Conservation (phyloP, 2,329 filamentous ascomycete species). For the Alternaria infectoria region DNA sequence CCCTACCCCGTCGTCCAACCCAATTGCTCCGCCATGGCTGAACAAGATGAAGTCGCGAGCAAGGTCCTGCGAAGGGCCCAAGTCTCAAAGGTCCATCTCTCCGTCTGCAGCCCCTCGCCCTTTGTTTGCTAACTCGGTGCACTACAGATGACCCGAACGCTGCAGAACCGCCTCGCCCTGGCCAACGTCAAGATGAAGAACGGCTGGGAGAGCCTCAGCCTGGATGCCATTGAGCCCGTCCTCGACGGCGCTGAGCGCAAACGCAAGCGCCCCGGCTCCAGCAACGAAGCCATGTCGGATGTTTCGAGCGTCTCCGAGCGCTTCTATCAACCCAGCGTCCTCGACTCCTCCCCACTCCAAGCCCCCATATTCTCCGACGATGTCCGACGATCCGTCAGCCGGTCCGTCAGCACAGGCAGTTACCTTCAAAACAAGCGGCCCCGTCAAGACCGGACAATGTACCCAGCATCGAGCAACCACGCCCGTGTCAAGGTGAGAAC, state of each 20-base stretch:
- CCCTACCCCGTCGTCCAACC: constrained; percentile 1
- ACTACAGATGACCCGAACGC: constrained; percentile 82
- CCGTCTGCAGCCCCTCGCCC: constrained; percentile 20
- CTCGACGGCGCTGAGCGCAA: constrained; percentile 76
- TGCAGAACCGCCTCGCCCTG: constrained; percentile 92
- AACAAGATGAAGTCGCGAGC: constrained; percentile 50
- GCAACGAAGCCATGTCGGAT: constrained; percentile 80
- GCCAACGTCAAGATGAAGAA: constrained; percentile 98
- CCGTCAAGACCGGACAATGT: constrained; percentile 39
- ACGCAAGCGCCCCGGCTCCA: constrained; percentile 69
- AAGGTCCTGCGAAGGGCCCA: constrained; percentile 53
- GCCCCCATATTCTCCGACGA: constrained; percentile 85
- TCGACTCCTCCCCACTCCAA: constrained; percentile 87
- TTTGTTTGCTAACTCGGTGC: constrained; percentile 32
- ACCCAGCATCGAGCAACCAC: constrained; percentile 57
- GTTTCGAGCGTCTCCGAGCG: constrained; percentile 83
- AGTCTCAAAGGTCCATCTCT: constrained; percentile 49
- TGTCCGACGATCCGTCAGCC: constrained; percentile 64
- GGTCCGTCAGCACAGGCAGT: constrained; percentile 58
- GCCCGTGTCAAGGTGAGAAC: constrained; percentile 72
- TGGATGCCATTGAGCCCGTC: constrained; percentile 84
- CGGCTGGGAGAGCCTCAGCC: constrained; percentile 88
- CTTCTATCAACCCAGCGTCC: constrained; percentile 68
- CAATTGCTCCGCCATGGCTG: constrained; percentile 38
- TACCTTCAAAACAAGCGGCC: constrained; percentile 49